Base-by-base conservation (phyloP, 2,329 filamentous ascomycete genomes). In the Fusarium heterosporum region DNA sequence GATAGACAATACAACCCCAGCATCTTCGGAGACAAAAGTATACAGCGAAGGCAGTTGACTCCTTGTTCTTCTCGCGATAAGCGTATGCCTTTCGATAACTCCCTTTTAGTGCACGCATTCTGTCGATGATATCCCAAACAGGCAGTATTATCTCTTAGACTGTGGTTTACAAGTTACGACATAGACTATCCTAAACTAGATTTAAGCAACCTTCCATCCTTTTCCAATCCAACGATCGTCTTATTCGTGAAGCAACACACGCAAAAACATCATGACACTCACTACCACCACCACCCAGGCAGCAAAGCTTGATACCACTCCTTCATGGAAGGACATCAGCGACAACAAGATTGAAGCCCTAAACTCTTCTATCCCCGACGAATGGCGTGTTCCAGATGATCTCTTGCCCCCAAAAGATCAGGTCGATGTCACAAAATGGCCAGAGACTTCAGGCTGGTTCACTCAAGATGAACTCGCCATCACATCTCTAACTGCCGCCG, bases 371-470 rank as follows among this genome's bases (percentile, higher is more conserved):
- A 87, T 90, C 52, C 87, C 88, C 1, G 55, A 78, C 2, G 83
- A 89, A 71, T 90, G 86, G 83, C 79, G 81, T 51, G 81, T 90
- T 8, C 85, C 87, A 0, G 73, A 75, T 8, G 72, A 82, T 46
- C 75, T 88, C 41, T 71, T 89, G 1, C 88, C 88, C 4, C 79
- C 84, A 1, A 80, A 81, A 0, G 79, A 64, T 2, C 64, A 71
- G 25, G 77, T 83, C 43, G 82, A 90, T 70, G 84, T 90, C 16
- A 86, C 83, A 0, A 68, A 68, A 5, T 89, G 87, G 76, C 86
- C 88, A 71, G 71, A 78, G 49, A 72, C 73, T 0, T 90, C 86
- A 2, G 87, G 86, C 4, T 88, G 88, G 82, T 88, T 91, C 65
- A 86, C 82, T 0, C 28, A 73, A 0, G 64, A 75, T 10, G 84